Evolutionary conservation across 108 stramenopile species (phyloP).

Genomic region (Fragilariopsis cylindrus): DNA sequence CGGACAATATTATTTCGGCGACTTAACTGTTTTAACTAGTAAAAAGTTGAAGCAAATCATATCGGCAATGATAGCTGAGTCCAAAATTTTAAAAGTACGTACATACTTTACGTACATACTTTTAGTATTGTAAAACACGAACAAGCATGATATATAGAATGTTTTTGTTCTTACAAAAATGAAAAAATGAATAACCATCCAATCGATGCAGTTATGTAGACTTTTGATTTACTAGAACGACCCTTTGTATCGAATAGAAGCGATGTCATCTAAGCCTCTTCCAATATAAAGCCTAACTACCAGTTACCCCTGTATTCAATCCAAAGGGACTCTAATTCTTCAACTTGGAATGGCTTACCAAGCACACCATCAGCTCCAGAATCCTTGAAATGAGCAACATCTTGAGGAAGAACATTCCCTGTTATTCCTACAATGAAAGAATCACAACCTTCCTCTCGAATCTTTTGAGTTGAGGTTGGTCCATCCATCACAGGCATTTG

Average conservation of each 20-base stretch:
- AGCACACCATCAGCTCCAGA: constrained; percentile 44
- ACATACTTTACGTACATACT: too few relatives aligned
- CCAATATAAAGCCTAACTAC: not conserved
- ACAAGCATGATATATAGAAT: too few relatives aligned
- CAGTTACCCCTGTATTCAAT: not conserved
- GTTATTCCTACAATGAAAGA: constrained; percentile 43
- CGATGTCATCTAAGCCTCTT: not conserved
- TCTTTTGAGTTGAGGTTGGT: constrained; percentile 31
- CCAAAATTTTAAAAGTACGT: too few relatives aligned
- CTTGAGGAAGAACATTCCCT: constrained; percentile 44
- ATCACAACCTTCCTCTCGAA: constrained; percentile 38
- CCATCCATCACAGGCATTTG: constrained; percentile 51
- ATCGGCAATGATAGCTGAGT: too few relatives aligned
- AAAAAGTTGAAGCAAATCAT: too few relatives aligned
- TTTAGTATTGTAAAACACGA: too few relatives aligned
- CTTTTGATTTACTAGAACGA: not conserved
- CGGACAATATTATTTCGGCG: too few relatives aligned
- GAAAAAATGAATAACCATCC: too few relatives aligned
- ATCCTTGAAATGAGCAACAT: constrained; percentile 37
- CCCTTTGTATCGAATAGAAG: not conserved
- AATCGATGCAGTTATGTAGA: not conserved
- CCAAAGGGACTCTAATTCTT: constrained; percentile 32
- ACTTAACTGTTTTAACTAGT: too few relatives aligned
- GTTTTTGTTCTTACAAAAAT: too few relatives aligned
- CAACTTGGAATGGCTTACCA: constrained; percentile 38